phyloP scores from a whole-genome alignment of 768 basidiomycete genomes.

The Macrolepiota fuliginosa region DNA sequence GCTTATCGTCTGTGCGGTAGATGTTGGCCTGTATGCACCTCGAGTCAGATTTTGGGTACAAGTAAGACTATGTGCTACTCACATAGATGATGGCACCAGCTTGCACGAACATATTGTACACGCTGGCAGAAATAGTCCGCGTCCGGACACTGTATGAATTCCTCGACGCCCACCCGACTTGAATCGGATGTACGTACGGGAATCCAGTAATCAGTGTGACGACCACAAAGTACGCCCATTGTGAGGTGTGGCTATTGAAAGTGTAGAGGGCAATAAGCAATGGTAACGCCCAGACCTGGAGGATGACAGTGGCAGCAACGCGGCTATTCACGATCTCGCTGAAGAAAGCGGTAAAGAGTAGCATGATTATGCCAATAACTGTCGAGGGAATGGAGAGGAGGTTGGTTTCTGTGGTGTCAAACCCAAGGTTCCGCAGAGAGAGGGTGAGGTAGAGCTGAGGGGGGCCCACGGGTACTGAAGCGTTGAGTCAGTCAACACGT shows the following conservation, averaged over 20 bases:
- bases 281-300: conserved; percentile 62
- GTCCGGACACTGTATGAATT: conserved; percentile 62
- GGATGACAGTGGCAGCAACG: conserved; percentile 46
- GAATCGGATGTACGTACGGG: conserved; percentile 48
- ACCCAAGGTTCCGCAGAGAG: conserved; percentile 59
- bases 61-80: conserved; percentile 14
- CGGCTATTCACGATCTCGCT: conserved; percentile 58
- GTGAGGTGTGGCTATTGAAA: conserved; percentile 44
- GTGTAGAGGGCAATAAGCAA: conserved; percentile 56
- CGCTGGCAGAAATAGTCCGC: conserved; percentile 42
- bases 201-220: conserved; percentile 55
- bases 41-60: neutral
- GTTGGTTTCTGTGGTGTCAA: conserved; percentile 60
- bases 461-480: conserved; percentile 52
- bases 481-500: neutral
- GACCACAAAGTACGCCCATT: conserved; percentile 56
- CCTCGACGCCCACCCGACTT: conserved; percentile 57
- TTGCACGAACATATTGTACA: conserved; percentile 70
- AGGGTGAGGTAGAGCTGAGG: conserved; percentile 66
- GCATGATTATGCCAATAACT: conserved; percentile 47
- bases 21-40: conserved; percentile 43
- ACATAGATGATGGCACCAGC: conserved; percentile 49
- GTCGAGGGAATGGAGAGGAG: conserved; percentile 60
- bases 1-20: conserved; percentile 50
- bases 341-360: conserved; percentile 46